Evolutionary conservation across 768 basidiomycete genomes (phyloP), one percentile per base, ranked within the genome.

Genomic region (Lactarius evosmus): DNA sequence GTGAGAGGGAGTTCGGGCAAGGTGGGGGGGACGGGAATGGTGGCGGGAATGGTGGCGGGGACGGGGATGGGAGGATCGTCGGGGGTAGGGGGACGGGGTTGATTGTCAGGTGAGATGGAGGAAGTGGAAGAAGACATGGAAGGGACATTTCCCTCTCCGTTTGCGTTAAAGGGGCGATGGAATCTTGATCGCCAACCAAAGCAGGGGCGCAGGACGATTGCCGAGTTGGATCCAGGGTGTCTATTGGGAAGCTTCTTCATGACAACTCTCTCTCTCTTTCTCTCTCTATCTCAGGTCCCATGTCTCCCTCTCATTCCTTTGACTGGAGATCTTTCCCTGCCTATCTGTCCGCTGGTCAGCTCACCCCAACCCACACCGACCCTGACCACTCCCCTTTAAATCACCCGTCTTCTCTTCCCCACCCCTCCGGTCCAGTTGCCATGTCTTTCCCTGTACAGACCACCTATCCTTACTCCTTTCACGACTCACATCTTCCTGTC

Each of bases 401-500:
- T 38, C 60, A 61, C 27, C 40, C 63, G 2, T 34, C 56, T 8
- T 9, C 61, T 29, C 65, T 62, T 12, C 55, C 60, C 11, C 41
- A 52, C 1, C 4, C 30, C 16, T 22, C 60, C 22, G 34, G 4
- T 1, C 53, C 65, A 30, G 56, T 66, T 3, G 34, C 66, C 36
- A 66, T 66, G 57, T 64, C 66, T 22, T 59, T 66, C 62, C 66
- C 66, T 64, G 57, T 66, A 33, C 65, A 66, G 38, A 17, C 56
- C 7, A 49, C 19, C 62, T 65, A 66, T 59, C 62, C 57, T 59
- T 63, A 64, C 53, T 19, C 62, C 36, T 66, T 64, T 64, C 56
- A 64, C 30, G 66, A 66, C 12, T 44, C 62, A 3, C 62, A 58
- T 25, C 44, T 64, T n/a, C 46, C 61, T 14, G 33, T 66, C 57